Conservation (phyloP, 768 basidiomycete species). For the Cystoderma amianthinum region DNA sequence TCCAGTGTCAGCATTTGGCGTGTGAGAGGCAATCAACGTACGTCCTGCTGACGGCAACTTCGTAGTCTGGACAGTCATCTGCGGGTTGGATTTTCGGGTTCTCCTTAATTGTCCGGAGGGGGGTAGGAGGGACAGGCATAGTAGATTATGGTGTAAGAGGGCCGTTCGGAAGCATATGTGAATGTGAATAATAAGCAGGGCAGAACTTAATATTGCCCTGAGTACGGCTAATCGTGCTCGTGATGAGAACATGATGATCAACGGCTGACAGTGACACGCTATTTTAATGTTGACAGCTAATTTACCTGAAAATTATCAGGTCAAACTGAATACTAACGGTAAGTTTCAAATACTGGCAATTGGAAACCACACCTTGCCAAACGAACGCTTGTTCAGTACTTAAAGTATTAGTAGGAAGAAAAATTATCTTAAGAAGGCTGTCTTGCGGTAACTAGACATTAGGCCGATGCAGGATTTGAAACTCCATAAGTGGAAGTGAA, state of each 20-base stretch:
- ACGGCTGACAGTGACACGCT: neutral
- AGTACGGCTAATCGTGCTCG: neutral
- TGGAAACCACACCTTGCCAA: too few species aligned
- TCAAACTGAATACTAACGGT: too few species aligned
- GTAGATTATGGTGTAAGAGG: neutral
- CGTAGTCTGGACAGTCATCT: constrained; percentile 33
- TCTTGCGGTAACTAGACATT: too few species aligned
- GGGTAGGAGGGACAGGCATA: constrained; percentile 12
- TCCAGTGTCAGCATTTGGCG: neutral
- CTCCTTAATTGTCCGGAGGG: neutral
- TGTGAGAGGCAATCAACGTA: constrained; percentile 15
- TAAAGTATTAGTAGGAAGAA: too few species aligned
- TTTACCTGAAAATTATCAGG: neutral
- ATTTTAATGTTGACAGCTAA: neutral
- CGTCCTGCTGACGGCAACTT: constrained; percentile 31
- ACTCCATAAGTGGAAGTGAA: too few species aligned
- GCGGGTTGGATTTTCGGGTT: constrained; percentile 16
- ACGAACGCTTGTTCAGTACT: too few species aligned
- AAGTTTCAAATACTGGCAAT: too few species aligned
- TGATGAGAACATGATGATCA: neutral
- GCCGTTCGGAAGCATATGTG: neutral
- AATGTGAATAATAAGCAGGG: neutral
- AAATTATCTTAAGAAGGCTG: too few species aligned
- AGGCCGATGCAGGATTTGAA: too few species aligned
- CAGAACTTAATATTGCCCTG: neutral